Base-by-base conservation (phyloP, 2,329 filamentous ascomycete genomes). In the Fusarium nematophilum region DNA sequence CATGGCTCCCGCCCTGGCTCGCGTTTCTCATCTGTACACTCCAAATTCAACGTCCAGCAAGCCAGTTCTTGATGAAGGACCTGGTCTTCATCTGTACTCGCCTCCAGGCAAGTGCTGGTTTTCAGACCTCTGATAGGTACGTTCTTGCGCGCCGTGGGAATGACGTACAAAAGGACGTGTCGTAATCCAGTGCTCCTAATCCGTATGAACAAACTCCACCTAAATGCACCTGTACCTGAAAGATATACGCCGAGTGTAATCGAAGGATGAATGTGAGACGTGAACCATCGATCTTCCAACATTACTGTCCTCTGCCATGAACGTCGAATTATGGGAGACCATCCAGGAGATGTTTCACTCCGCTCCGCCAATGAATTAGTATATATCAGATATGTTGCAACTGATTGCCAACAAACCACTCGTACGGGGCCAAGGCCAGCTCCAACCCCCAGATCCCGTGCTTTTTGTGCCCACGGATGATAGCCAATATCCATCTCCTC, bases 391-490 rank as follows among this genome's bases (percentile, higher is more conserved):
- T 47, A 36, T 38, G 14, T 29, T 53, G 26, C 33, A 64, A 45
- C 46, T 45, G 14, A 30, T 43, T 15, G 37, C 27, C 31, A 36
- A 33, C 36, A 48, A 44, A 46, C 18, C 21, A 31, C 38, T 34
- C 13, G 18, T 46, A 48, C 38, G 13, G 42, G 53, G 42, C 44
- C 18, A 48, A 64, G 57, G 58, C 61, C 57, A 51, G 61, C 61
- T 64, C 60, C 44, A 46, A 53, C 43, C 44, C 61, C 43, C 18
- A 33, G 14, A 27, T 29, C n/a, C 27, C 27, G 33, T 14, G 21
- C 30, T 34, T 40, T n/a, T 45, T 18, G 29, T 36, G 14, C 21
- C 21, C 31, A 33, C 10, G 11, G 17, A 21, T 18, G 9, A 25
- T 44, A 30, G 30, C 14, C 10, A 30, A 31, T 26, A 5, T 17